Evolutionary conservation across 768 basidiomycete species (phyloP), one percentile per base, ranked within the genome.

Genomic region (Boletus subcaerulescens): DNA sequence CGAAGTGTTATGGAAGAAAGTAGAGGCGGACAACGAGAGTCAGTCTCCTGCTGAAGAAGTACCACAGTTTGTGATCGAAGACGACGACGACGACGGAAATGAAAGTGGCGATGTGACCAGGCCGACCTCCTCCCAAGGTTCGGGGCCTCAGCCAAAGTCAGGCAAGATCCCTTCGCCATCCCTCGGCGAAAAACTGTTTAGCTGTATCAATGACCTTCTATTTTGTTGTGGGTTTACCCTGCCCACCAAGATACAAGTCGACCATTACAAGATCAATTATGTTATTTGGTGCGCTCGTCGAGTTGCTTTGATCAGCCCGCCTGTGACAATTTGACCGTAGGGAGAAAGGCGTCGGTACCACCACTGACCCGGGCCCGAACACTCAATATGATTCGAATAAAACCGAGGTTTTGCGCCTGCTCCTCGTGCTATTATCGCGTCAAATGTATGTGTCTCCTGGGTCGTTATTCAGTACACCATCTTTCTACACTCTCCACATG

Each of bases 161-260:
- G 77, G 72, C 65, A 81, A 78, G 65, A 73, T 72, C 12, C 68
- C 84, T 14, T 67, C 84, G 31, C 93, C 91, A n/a, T 88, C 89
- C 17, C 72, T 96, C 5, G 89, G 85, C 1, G 92, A 95, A 65
- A 79, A 82, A 58, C 74, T 98, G 20, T 88, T 96, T 60, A 82
- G 79, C 62, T 85, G 86, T 55, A 75, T 92, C 11, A 82, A 92
- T 53, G 95, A 98, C 67, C 77, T 98, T 12, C 68, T 97, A 38
- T 98, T 96, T 70, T 93, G 93, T 66, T 95, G 92, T 61, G 93
- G 92, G 13, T 97, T 98, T 63, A 96, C 94, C 0, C 74, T 98
- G 10, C 91, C 96, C 10, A 80, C 79, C 29, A 83, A 82, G 68
- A 75, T 89, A 43, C 87, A 91, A 67, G 80, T 85, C 45, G 86